These are phyloP conservation scores for Phylloporus arenicola DNA, from an alignment of 768 basidiomycete genomes.

Conservation along the genomic window DNA sequence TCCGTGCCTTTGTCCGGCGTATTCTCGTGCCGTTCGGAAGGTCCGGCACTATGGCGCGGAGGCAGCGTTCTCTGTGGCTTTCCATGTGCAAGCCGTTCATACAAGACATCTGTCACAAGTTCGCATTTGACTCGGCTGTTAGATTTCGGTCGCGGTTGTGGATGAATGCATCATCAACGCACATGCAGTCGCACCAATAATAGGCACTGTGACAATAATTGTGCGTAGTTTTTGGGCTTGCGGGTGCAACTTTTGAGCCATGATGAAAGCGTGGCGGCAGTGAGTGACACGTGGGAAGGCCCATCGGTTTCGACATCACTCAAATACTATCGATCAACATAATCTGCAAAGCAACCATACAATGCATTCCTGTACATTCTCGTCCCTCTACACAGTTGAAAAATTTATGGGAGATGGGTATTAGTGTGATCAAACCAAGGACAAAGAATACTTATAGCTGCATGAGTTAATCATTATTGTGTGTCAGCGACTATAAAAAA, in stretches of 20 bases:
- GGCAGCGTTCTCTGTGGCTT: constrained; percentile 43
- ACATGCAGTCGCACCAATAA: constrained; percentile 64
- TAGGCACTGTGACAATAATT: constrained; percentile 58
- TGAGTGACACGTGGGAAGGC: constrained; percentile 4
- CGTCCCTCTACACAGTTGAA: too few species aligned
- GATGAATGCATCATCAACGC: constrained; percentile 16
- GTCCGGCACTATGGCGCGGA: constrained; percentile 5
- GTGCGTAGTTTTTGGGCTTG: constrained; percentile 43
- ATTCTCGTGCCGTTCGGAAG: constrained; percentile 9
- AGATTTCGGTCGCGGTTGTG: constrained; percentile 3
- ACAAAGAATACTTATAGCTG: too few species aligned
- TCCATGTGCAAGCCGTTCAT: constrained; percentile 55
- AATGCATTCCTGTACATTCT: too few species aligned
- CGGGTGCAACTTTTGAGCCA: constrained; percentile 35
- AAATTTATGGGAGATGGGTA: too few species aligned
- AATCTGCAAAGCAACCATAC: too few species aligned
- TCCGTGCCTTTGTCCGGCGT: constrained; percentile 6
- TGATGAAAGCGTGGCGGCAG: not conserved
- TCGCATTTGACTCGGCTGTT: not conserved
- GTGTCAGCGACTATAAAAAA: too few species aligned
- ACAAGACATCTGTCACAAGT: constrained; percentile 49
- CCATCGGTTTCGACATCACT: too few species aligned
- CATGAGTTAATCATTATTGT: too few species aligned
- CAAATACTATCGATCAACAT: too few species aligned
- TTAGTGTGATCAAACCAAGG: too few species aligned